phyloP scores from a whole-genome alignment of 768 basidiomycete species.

The Galerina sulciceps region DNA sequence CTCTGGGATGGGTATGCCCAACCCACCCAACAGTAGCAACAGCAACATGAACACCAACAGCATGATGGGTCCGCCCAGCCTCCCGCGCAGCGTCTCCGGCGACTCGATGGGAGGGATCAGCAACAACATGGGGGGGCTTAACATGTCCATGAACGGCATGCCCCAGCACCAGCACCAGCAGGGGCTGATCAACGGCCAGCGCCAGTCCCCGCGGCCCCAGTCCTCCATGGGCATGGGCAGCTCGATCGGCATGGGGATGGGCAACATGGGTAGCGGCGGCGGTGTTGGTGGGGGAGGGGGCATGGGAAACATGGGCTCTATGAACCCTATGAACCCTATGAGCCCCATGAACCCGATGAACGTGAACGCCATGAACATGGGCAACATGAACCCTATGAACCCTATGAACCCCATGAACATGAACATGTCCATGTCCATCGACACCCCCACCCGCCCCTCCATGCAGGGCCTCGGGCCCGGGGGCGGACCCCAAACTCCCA shows the following conservation, averaged over 20 bases:
- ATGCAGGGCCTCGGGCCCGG: slow-evolving; percentile 4
- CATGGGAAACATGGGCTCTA: slow-evolving; percentile 16
- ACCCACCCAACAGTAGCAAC: no score
- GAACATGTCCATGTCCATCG: slow-evolving; percentile 26
- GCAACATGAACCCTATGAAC: slow-evolving; percentile 1
- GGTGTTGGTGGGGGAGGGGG: slow-evolving; percentile 17
- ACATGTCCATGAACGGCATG: slow-evolving; percentile 13
- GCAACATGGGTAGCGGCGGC: slow-evolving; percentile 3
- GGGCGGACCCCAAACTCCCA: slow-evolving; percentile 24
- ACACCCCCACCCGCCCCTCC: slow-evolving; percentile 17
- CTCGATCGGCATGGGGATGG: slow-evolving; percentile 18
- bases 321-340: slow-evolving; percentile 11
- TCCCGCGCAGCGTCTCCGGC: slow-evolving; percentile 12
- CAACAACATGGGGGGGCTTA: slow-evolving; percentile 8
- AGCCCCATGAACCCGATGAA: slow-evolving; percentile 5
- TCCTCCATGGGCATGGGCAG: slow-evolving; percentile 9
- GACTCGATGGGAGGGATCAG: slow-evolving; percentile 5
- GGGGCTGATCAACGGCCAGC: slow-evolving; percentile 11
- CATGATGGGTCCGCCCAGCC: slow-evolving; percentile 8
- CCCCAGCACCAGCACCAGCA: background rate
- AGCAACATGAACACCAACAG: no score
- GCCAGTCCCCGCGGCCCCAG: background rate
- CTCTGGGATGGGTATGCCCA: background rate
- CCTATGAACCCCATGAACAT: slow-evolving; percentile 3
- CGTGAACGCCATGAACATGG: slow-evolving; percentile 12